phyloP scores from a whole-genome alignment of 768 basidiomycete genomes.

The Lactarius deliciosus region DNA sequence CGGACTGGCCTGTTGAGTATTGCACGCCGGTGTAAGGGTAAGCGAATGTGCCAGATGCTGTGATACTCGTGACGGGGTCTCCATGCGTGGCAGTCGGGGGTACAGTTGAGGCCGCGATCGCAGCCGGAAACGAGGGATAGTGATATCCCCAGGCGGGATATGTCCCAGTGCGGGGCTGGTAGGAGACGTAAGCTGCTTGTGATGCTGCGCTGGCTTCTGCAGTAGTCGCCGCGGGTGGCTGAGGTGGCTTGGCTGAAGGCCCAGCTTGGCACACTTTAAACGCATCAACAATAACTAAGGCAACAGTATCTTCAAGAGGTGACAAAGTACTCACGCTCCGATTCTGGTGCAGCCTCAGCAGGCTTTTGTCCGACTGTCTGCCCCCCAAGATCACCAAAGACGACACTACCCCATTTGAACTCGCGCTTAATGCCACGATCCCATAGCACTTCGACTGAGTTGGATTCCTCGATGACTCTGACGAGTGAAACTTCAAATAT shows the following conservation, averaged over 20 bases:
- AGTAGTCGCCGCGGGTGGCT: neutral
- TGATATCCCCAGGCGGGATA: conserved; percentile 22
- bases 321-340: conserved; percentile 44
- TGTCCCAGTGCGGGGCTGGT: conserved; percentile 11
- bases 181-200: conserved; percentile 4
- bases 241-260: conserved; percentile 7
- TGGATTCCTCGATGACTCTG: conserved; percentile 64
- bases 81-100: conserved; percentile 3
- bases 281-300: conserved; percentile 11
- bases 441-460: conserved; percentile 80
- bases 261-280: conserved; percentile 6
- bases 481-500: conserved; percentile 84
- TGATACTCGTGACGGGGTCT: conserved; percentile 8
- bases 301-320: neutral
- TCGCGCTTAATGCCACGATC: conserved; percentile 70
- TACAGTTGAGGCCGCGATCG: neutral
- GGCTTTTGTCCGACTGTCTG: conserved; percentile 70
- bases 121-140: conserved; percentile 10
- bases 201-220: neutral
- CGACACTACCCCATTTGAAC: conserved; percentile 80
- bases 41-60: conserved; percentile 18
- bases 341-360: conserved; percentile 49
- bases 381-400: conserved; percentile 71
- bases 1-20: conserved; percentile 7
- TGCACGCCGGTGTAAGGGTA: conserved; percentile 20